Conservation (phyloP, 2,329 filamentous ascomycete genomes). For the Pseudogymnoascus sp. region DNA sequence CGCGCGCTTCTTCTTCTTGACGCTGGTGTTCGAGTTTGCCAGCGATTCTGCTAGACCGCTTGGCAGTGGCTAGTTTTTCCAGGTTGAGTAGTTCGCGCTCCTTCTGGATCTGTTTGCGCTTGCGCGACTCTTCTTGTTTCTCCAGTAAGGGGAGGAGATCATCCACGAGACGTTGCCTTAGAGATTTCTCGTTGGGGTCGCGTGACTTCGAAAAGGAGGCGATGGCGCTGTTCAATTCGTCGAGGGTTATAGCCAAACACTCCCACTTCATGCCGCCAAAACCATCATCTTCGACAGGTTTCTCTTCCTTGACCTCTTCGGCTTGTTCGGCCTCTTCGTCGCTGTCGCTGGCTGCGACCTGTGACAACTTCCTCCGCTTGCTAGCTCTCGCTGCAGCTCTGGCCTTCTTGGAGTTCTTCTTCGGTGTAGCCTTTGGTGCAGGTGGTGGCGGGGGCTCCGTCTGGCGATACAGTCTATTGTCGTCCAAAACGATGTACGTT, state of each 20-base stretch:
- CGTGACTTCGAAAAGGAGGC: constrained; percentile 65
- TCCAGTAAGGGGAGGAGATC: constrained; percentile 81
- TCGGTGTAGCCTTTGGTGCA: constrained; percentile 50
- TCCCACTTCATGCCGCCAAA: constrained; percentile 81
- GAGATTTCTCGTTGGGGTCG: constrained; percentile 75
- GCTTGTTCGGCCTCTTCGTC: constrained; percentile 36
- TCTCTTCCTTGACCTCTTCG: constrained; percentile 26
- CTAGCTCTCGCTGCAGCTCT: constrained; percentile 58
- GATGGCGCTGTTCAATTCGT: constrained; percentile 69
- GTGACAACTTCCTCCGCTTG: constrained; percentile 61
- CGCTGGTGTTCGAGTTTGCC: constrained; percentile 72
- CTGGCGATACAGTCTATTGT: constrained; percentile 84
- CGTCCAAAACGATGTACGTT: constrained; percentile 84
- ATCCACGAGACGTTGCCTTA: constrained; percentile 64
- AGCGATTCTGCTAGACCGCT: constrained; percentile 85
- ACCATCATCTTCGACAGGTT: constrained; percentile 47
- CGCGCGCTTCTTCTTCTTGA: constrained; percentile 61
- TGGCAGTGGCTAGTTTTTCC: constrained; percentile 85
- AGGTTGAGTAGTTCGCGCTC: constrained; percentile 75
- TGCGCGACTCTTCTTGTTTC: constrained; percentile 67
- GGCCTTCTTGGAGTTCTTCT: constrained; percentile 58
- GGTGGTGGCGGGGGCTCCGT: constrained; percentile 65
- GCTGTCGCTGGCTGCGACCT: constrained; percentile 32
- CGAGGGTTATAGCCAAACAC: constrained; percentile 74
- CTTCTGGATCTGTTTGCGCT: constrained; percentile 58